Evolutionary conservation across 805 yeast species (phyloP).

Genomic region (Candida corydali): DNA sequence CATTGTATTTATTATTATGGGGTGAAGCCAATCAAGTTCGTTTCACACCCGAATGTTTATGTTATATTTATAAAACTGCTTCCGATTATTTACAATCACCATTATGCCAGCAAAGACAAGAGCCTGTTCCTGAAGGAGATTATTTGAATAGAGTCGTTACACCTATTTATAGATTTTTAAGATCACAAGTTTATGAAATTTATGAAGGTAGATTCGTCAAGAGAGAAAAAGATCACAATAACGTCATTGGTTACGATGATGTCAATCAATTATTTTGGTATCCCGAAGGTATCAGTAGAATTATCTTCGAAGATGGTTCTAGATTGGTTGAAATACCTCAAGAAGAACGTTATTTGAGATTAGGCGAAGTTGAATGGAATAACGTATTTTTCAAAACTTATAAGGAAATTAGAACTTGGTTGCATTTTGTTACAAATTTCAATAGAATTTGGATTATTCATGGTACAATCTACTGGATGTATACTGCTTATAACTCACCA

Average conservation of each 20-base stretch:
- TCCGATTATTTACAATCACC: slow-evolving; percentile 85
- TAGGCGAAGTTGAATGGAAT: slow-evolving; percentile 92
- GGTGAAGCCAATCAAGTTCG: slow-evolving; percentile 94
- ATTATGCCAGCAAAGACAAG: slow-evolving; percentile 81
- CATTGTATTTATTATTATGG: slow-evolving; percentile 74
- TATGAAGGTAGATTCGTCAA: slow-evolving; percentile 78
- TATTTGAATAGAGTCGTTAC: slow-evolving; percentile 88
- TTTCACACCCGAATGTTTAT: slow-evolving; percentile 83
- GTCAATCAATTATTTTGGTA: slow-evolving; percentile 99
- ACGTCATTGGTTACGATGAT: slow-evolving; percentile 91
- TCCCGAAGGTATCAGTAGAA: slow-evolving; percentile 96
- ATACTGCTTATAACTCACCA: slow-evolving; percentile 88
- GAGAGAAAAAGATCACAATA: slow-evolving; percentile 81
- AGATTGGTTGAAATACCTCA: slow-evolving; percentile 86
- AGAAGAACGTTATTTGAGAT: slow-evolving; percentile 81
- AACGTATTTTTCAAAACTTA: slow-evolving; percentile 93
- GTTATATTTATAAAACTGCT: slow-evolving; percentile 95
- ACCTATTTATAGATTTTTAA: slow-evolving; percentile 77
- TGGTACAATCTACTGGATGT: slow-evolving; percentile 89
- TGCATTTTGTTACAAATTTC: slow-evolving; percentile 90
- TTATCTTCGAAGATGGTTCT: slow-evolving; percentile 86
- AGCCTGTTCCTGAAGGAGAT: slow-evolving; percentile 86
- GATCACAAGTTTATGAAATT: slow-evolving; percentile 79
- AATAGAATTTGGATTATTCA: slow-evolving; percentile 98
- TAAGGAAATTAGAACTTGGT: slow-evolving; percentile 95